phyloP scores from a whole-genome alignment of 1,284 basidiomycete genomes.

The Cutaneotrichosporon sp. region DNA sequence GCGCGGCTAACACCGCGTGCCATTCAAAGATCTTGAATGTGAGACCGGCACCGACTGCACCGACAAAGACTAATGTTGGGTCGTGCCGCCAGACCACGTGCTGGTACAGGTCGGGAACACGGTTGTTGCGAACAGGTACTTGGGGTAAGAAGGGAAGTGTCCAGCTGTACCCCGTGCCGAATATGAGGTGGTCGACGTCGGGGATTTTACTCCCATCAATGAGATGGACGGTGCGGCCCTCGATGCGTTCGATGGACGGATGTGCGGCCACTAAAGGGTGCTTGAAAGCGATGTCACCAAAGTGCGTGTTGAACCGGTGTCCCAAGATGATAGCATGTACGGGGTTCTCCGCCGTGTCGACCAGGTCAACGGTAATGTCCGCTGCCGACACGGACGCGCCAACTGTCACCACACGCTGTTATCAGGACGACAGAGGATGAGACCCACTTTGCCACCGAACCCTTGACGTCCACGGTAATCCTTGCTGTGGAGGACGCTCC shows the following conservation, averaged over 20 bases:
- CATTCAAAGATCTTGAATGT: slow-evolving; percentile 46
- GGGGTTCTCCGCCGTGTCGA: background rate
- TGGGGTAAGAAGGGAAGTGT: slow-evolving; percentile 18
- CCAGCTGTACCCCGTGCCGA: slow-evolving; percentile 21
- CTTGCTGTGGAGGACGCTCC: slow-evolving; percentile 49
- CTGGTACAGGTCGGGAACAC: slow-evolving; percentile 56
- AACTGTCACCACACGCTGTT: slow-evolving; percentile 18
- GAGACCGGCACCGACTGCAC: slow-evolving; percentile 36
- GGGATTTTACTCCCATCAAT: slow-evolving; percentile 11
- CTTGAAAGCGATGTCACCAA: slow-evolving; percentile 16
- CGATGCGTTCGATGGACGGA: slow-evolving; percentile 14
- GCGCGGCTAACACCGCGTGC: slow-evolving; percentile 37
- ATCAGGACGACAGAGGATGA: background rate
- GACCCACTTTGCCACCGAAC: slow-evolving; percentile 9
- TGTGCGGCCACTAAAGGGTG: slow-evolving; percentile 14
- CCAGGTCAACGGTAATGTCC: slow-evolving; percentile 23
- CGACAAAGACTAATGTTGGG: slow-evolving; percentile 56
- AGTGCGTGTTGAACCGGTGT: slow-evolving; percentile 17
- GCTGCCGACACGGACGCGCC: slow-evolving; percentile 16
- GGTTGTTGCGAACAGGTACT: slow-evolving; percentile 54
- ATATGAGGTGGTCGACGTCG: slow-evolving; percentile 21
- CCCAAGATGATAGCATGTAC: slow-evolving; percentile 15
- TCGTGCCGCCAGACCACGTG: slow-evolving; percentile 59
- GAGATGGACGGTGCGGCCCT: slow-evolving; percentile 14
- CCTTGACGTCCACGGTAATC: slow-evolving; percentile 15